Base-by-base conservation (phyloP, 805 yeast species). In the Diddensiella transvaalensis region DNA sequence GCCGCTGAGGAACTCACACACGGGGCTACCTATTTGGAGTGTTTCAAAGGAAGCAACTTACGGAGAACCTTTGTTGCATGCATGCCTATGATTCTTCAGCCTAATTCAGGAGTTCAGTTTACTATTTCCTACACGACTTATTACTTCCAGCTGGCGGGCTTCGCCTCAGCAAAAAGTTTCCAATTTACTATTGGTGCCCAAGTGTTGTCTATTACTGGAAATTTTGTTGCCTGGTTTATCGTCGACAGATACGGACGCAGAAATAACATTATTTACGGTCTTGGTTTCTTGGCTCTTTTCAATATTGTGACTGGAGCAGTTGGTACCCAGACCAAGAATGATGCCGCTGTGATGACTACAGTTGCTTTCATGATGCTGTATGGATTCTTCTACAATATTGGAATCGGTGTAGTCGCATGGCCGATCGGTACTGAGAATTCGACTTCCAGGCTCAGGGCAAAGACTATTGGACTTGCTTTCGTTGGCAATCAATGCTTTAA, bases 81-180 rank as follows among this genome's bases (percentile, higher is more conserved):
- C 17, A 32, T 50, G 37, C 36, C 49, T 6, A 52, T 53, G 33
- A 29, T 37, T 22, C 22, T 41, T 18, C 55, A 51, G 10, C 48
- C 55, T 2, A 45, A 46, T 47, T 46, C 51, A 10, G 55, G 55
- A 47, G 68, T 78, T 3, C 61, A 75, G 1, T 70, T 74, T 58
- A 58, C 60, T 52, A 68, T 71, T 63, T 75, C 74, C 35, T 77
- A 72, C 59, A 65, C 79, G 5, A 72, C 80, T 3, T 76, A 75
- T 54, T 76, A 74, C 60, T 76, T 71, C 54, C 55, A 62, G 38
- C 74, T 75, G 51, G 78, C 80, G 33, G 82, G 82, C 43, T 65
- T 73, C 56, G 60, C 69, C 10, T 59, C 66, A 2, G 52, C 67
- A 22, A 70, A 68, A 64, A 64, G 79, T 2, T 77, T 73, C 63